These are phyloP conservation scores for Carex sylvatica DNA, from an alignment of 202 grass and related monocot genomes.

Conservation along the genomic window DNA sequence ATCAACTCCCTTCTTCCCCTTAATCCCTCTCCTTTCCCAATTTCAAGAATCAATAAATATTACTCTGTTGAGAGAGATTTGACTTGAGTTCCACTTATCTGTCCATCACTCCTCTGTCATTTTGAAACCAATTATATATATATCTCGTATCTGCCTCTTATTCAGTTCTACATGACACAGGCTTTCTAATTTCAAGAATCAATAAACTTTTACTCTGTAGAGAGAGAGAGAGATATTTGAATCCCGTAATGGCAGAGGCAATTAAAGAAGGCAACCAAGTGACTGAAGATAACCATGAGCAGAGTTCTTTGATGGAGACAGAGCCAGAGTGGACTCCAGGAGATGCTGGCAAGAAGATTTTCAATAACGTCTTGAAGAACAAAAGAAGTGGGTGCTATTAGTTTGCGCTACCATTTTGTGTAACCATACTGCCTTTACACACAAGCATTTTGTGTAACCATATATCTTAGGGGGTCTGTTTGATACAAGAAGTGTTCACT, in stretches of 20 bases:
- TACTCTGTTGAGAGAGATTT: background rate
- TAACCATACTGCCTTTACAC: background rate
- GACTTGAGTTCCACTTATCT: background rate
- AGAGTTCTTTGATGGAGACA: background rate
- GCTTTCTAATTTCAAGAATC: conserved; percentile 10
- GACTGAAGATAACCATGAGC: background rate
- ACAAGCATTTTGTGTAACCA: background rate
- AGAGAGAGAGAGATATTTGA: background rate
- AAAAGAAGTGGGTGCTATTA: background rate
- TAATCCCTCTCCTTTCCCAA: background rate
- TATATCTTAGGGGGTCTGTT: background rate
- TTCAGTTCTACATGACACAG: background rate
- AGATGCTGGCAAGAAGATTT: background rate
- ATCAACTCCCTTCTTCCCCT: background rate
- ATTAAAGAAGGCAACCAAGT: background rate
- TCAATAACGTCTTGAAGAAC: background rate
- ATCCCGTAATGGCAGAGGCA: conserved; percentile 3
- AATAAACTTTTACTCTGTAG: background rate
- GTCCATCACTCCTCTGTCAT: background rate
- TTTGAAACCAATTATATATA: conserved; percentile 11
- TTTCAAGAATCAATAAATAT: conserved; percentile 12
- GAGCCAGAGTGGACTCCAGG: background rate
- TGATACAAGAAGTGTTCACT: background rate
- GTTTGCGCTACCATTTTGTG: background rate
- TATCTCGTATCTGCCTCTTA: background rate